phyloP scores from a whole-genome alignment of 2,329 filamentous ascomycete genomes.

The Magnaporthiopsis incrustans region DNA sequence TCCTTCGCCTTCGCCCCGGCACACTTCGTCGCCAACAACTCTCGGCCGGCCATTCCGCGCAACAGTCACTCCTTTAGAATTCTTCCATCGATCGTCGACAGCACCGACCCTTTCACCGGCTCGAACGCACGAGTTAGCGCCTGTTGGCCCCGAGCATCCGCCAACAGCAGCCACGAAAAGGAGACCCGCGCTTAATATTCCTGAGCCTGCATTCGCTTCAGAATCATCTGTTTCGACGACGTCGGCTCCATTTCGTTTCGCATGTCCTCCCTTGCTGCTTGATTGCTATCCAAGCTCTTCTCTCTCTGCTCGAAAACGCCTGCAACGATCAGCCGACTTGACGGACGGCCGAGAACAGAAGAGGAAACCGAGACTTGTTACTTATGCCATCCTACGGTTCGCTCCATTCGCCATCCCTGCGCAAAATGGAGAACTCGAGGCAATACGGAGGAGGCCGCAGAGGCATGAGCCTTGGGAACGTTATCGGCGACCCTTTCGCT shows the following conservation, averaged over 20 bases:
- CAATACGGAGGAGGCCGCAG: constrained; percentile 45
- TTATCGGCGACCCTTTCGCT: constrained; percentile 93
- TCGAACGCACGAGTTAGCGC: not conserved
- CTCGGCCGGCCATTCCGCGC: not conserved
- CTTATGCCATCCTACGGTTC: constrained; percentile 71
- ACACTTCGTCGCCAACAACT: too few species aligned
- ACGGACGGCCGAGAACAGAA: not conserved
- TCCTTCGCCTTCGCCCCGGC: not conserved
- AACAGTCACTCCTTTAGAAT: not conserved
- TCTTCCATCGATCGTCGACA: not conserved
- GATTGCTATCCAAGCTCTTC: not conserved
- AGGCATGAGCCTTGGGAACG: constrained; percentile 73
- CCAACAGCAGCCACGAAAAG: not conserved
- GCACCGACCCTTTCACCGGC: not conserved
- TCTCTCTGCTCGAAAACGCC: not conserved
- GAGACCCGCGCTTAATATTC: not conserved
- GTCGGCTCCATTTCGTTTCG: not conserved
- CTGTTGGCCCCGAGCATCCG: not conserved
- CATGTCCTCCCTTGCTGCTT: not conserved
- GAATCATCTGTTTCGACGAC: not conserved
- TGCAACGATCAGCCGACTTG: not conserved
- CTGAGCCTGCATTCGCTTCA: not conserved
- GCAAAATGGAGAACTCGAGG: constrained; percentile 70
- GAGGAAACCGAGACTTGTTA: constrained; percentile 19
- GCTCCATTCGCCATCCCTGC: constrained; percentile 62